phyloP scores from a whole-genome alignment of 345 rosid genomes.

The Murraya koenigii region DNA sequence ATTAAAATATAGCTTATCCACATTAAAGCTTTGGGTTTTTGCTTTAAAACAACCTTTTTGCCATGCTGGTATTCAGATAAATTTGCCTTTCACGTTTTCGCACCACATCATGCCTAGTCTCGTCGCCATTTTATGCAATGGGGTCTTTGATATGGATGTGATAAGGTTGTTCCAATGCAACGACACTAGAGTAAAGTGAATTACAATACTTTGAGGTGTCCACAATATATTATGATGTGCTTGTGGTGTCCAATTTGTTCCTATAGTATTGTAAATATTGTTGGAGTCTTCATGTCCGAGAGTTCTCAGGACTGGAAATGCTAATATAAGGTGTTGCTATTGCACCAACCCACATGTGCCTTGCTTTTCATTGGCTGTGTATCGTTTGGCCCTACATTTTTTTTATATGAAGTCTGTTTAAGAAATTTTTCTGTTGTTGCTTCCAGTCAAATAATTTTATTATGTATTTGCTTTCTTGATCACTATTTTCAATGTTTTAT shows the following conservation, averaged over 20 bases:
- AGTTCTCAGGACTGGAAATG: not conserved
- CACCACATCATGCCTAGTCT: not conserved
- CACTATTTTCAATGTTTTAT: not conserved
- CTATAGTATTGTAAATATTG: not conserved
- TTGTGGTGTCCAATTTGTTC: not conserved
- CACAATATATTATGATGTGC: not conserved
- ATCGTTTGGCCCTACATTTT: not conserved
- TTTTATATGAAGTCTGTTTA: not conserved
- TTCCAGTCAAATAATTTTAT: not conserved
- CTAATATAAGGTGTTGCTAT: not conserved
- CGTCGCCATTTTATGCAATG: not conserved
- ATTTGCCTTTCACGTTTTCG: too few species aligned
- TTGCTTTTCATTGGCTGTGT: not conserved
- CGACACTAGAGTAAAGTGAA: not conserved
- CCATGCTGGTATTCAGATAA: not conserved
- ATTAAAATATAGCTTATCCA: too few species aligned
- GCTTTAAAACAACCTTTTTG: not conserved
- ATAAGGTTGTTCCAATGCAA: not conserved
- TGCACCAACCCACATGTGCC: not conserved
- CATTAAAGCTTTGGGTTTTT: not conserved
- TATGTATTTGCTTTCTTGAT: not conserved
- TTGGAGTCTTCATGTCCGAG: not conserved
- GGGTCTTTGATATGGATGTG: not conserved
- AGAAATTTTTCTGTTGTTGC: not conserved
- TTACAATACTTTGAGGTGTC: not conserved